Evolutionary conservation across 192 early-diverging fungal species (phyloP).

Genomic region (Coemansia sp.): DNA sequence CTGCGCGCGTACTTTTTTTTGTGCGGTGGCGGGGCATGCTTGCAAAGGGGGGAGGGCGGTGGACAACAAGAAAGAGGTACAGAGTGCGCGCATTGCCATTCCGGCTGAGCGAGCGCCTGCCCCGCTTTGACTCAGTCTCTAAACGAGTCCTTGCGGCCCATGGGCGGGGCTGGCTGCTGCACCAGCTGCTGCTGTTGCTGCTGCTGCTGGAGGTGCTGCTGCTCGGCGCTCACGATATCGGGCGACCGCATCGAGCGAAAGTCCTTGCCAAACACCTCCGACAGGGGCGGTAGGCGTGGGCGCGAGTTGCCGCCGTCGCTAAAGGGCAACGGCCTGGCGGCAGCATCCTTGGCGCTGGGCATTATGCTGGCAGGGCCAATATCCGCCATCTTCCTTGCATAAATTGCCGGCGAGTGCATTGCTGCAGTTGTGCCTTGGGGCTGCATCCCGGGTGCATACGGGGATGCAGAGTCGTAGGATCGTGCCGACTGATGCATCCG

Average conservation of each 20-base stretch:
- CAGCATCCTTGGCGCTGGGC: too few relatives aligned
- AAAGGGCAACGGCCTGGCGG: slow-evolving; percentile 38
- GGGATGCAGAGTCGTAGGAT: slow-evolving; percentile 26
- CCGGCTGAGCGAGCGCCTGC: too few relatives aligned
- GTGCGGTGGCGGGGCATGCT: too few relatives aligned
- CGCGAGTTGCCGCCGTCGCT: slow-evolving; percentile 32
- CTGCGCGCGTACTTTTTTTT: too few relatives aligned
- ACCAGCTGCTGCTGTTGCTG: too few relatives aligned
- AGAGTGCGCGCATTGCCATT: too few relatives aligned
- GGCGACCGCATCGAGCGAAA: slow-evolving; percentile 31
- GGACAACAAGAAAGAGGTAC: too few relatives aligned
- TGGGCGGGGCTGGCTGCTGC: background rate
- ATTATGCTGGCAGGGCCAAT: slow-evolving; percentile 11
- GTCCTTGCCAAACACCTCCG: slow-evolving; percentile 43
- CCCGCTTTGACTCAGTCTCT: too few relatives aligned
- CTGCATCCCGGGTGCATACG: slow-evolving; percentile 30
- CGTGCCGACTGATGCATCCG: slow-evolving; percentile 41
- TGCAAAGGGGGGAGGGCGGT: too few relatives aligned
- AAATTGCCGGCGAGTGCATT: slow-evolving; percentile 40
- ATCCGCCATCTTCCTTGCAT: slow-evolving; percentile 35
- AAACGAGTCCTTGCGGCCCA: background rate
- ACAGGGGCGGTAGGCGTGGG: slow-evolving; percentile 40
- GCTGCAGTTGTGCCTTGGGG: slow-evolving; percentile 17
- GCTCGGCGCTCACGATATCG: background rate
- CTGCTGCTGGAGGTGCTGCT: too few relatives aligned